Conservation (phyloP, 2,329 filamentous ascomycete species). For the Aspergillus terreus region DNA sequence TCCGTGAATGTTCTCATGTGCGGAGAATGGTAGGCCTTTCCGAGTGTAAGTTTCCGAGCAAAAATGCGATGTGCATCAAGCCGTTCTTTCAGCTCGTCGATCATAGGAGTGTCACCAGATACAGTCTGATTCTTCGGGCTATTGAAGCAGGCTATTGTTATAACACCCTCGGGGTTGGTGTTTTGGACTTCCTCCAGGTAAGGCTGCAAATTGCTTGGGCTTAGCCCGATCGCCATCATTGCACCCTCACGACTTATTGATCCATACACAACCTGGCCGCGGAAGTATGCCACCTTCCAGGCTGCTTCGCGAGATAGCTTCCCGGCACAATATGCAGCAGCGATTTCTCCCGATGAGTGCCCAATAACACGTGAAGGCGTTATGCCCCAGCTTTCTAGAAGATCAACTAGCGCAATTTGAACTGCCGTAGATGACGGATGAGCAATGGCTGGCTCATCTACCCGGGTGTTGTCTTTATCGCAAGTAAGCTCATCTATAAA, state of each 20-base stretch:
- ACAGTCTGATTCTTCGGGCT: slow-evolving; percentile 29
- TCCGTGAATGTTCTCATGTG: slow-evolving; percentile 23
- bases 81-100: slow-evolving; percentile 14
- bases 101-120: slow-evolving; percentile 23
- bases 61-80: slow-evolving; percentile 21
- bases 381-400: slow-evolving; percentile 18
- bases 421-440: slow-evolving; percentile 28
- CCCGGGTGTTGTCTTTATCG: slow-evolving; percentile 4
- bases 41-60: slow-evolving; percentile 22
- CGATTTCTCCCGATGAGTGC: slow-evolving; percentile 30
- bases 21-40: slow-evolving; percentile 33
- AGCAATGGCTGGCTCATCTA: slow-evolving; percentile 17
- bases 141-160: slow-evolving; percentile 29
- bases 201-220: slow-evolving; percentile 6
- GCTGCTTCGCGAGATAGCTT: slow-evolving; percentile 7
- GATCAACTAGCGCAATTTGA: slow-evolving; percentile 25
- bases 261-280: slow-evolving; percentile 15
- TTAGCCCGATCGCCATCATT: slow-evolving; percentile 30
- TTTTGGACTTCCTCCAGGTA: slow-evolving; percentile 3
- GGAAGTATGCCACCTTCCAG: slow-evolving; percentile 18
- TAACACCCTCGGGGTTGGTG: neutral
- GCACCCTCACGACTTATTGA: slow-evolving; percentile 12
- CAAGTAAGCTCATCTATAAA: slow-evolving; percentile 10
- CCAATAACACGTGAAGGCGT: slow-evolving; percentile 20
- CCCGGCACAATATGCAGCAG: slow-evolving; percentile 24